These are phyloP conservation scores for Fusarium decemcellulare DNA, from an alignment of 2,329 filamentous ascomycete genomes.

Conservation along the genomic window DNA sequence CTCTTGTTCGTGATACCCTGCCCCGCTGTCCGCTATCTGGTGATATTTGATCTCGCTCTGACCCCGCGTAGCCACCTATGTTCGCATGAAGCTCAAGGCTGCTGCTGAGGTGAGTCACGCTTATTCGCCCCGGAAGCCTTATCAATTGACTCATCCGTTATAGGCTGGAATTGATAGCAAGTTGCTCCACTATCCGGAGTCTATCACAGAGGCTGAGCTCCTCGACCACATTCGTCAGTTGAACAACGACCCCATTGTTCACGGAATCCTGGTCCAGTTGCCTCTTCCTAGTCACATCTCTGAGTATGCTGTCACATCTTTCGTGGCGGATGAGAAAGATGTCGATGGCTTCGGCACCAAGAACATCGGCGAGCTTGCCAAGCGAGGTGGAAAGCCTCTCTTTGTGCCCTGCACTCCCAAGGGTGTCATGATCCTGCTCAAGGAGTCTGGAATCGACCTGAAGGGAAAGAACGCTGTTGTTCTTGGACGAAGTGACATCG, in stretches of 20 bases:
- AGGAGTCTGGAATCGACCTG: constrained; percentile 86
- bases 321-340: constrained; percentile 94
- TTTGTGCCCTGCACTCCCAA: constrained; percentile 98
- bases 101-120: constrained; percentile 80
- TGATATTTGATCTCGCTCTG: constrained; percentile 33
- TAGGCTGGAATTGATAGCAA: constrained; percentile 93
- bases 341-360: constrained; percentile 95
- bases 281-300: constrained; percentile 91
- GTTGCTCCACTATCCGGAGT: constrained; percentile 85
- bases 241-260: constrained; percentile 89
- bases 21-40: constrained; percentile 34
- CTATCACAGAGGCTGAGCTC: constrained; percentile 87
- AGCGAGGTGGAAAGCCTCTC: constrained; percentile 89
- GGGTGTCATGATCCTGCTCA: constrained; percentile 93
- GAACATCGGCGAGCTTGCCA: constrained; percentile 97
- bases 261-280: constrained; percentile 95
- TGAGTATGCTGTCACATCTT: constrained; percentile 91
- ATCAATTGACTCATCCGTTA: not conserved
- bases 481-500: constrained; percentile 95
- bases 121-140: constrained; percentile 2
- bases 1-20: constrained; percentile 73
- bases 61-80: constrained; percentile 83
- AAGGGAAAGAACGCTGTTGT: constrained; percentile 95
- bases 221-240: constrained; percentile 84
- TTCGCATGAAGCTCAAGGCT: constrained; percentile 99